Conservation (phyloP, 768 basidiomycete species). For the Gelatoporia subvermispora region DNA sequence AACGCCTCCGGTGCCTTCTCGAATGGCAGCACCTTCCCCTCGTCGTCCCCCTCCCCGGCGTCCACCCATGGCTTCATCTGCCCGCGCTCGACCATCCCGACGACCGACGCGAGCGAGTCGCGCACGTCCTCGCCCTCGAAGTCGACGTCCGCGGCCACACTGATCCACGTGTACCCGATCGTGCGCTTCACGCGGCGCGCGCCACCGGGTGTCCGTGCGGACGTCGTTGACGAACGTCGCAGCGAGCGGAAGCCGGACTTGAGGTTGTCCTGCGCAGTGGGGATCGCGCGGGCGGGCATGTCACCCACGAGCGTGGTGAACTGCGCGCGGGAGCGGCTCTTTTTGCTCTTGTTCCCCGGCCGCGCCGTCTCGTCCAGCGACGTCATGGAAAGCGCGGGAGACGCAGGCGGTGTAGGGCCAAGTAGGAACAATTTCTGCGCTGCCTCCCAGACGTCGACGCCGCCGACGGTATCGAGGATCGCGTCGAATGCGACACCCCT, state of each 20-base stretch:
- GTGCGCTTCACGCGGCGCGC: constrained; percentile 23
- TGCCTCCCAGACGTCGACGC: constrained; percentile 74
- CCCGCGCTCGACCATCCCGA: constrained; percentile 33
- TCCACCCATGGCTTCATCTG: constrained; percentile 40
- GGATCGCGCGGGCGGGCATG: constrained; percentile 55
- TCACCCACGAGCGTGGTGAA: constrained; percentile 84
- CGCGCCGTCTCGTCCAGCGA: background rate
- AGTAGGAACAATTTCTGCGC: constrained; percentile 51
- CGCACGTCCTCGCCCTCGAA: constrained; percentile 76
- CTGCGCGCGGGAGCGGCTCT: constrained; percentile 32
- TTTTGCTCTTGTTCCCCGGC: constrained; percentile 12
- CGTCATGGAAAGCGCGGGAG: constrained; percentile 2
- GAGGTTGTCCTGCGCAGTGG: constrained; percentile 69
- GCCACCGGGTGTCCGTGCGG: background rate
- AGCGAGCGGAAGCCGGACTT: constrained; percentile 67
- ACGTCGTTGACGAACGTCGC: constrained; percentile 22
- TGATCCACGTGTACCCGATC: constrained; percentile 82
- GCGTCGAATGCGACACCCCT: constrained; percentile 69
- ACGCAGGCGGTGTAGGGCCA: constrained; percentile 15
- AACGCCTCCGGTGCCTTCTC: constrained; percentile 53
- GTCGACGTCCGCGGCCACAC: constrained; percentile 73
- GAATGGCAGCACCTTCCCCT: constrained; percentile 42
- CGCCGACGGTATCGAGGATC: constrained; percentile 80
- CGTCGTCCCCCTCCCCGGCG: constrained; percentile 27
- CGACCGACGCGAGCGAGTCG: constrained; percentile 39